A percentile compares a stretch with the other conserved stretches of the same genome.
phyloP scores from a whole-genome alignment of 129 eudicot genomes.

The Flaveria brownii region DNA sequence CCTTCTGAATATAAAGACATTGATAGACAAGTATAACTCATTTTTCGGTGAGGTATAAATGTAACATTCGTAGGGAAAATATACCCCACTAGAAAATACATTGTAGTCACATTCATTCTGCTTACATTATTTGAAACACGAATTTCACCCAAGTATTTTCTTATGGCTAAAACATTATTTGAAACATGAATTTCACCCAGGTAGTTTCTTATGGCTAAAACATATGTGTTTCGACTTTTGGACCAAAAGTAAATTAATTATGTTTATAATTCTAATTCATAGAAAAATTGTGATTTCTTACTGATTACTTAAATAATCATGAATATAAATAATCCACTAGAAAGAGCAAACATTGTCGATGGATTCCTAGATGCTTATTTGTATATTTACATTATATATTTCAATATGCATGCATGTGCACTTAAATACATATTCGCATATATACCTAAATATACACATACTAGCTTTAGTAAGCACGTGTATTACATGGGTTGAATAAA shows the following conservation, averaged over 20 bases:
- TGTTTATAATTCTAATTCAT: background rate
- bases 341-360: too few species aligned
- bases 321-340: too few species aligned
- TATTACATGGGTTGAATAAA: too few species aligned
- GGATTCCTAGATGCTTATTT: too few species aligned
- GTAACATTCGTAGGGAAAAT: background rate
- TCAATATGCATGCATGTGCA: too few species aligned
- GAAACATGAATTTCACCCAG: background rate
- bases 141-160: background rate
- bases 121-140: background rate
- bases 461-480: too few species aligned
- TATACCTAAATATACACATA: too few species aligned
- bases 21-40: background rate
- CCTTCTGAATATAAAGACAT: background rate
- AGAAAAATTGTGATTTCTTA: too few species aligned
- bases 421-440: too few species aligned
- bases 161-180: background rate
- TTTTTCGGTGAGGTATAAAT: constrained; percentile 14
- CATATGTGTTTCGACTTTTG: background rate
- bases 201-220: background rate
- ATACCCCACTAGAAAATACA: background rate
- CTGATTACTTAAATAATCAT: too few species aligned
- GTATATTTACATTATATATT: too few species aligned
- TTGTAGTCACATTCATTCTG: background rate
- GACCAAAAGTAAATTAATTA: background rate